Conservation (phyloP, 169 alveolate species). For the Plasmodium sp. region DNA sequence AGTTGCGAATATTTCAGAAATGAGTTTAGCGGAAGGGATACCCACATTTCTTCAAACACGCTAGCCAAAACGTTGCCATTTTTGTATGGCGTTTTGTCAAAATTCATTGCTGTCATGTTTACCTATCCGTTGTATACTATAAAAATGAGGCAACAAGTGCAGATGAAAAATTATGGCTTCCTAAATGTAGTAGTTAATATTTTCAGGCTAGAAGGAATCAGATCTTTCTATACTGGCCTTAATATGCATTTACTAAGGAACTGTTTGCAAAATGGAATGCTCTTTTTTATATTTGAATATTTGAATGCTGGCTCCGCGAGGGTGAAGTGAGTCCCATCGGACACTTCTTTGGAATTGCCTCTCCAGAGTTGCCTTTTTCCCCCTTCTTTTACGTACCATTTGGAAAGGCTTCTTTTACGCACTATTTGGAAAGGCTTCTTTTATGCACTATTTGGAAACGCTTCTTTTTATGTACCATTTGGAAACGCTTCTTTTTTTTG, state of each 20-base stretch:
- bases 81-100: constrained; percentile 57
- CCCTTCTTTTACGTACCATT: background rate
- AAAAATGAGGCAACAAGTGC: constrained; percentile 74
- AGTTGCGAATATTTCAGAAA: constrained; percentile 17
- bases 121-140: constrained; percentile 71
- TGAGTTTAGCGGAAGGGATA: background rate
- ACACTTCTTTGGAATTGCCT: background rate
- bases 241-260: constrained; percentile 60
- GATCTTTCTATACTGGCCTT: constrained; percentile 62
- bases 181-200: constrained; percentile 43
- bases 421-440: background rate
- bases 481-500: background rate
- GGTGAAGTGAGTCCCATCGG: background rate
- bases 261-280: constrained; percentile 71
- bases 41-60: constrained; percentile 15
- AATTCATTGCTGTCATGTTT: constrained; percentile 48
- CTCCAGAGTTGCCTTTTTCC: background rate
- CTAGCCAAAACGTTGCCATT: constrained; percentile 47
- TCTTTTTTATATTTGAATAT: constrained; percentile 71
- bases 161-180: constrained; percentile 56
- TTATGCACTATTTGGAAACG: background rate
- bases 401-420: background rate
- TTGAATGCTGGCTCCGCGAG: constrained; percentile 17
- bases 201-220: constrained; percentile 47
- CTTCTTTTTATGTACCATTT: constrained; percentile 1